Evolutionary conservation across 495 filamentous ascomycete genomes (phyloP), one percentile per base, ranked within the genome.

Genomic region (Aspergillus conjunctus): DNA sequence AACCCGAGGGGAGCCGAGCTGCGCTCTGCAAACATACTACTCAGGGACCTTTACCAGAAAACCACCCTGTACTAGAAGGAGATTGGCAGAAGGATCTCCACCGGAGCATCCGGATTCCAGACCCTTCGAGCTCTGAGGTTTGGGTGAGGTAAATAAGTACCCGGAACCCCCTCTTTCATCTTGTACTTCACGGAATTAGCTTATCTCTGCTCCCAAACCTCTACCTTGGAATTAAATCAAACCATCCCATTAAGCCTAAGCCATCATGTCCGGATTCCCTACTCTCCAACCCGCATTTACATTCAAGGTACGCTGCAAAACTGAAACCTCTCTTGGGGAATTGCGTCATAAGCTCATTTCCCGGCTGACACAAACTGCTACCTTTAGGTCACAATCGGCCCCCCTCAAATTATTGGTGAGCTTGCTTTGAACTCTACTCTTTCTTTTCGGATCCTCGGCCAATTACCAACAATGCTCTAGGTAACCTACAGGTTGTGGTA

Each of bases 121-220:
- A 43, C 17, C 10, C 12, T 43, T 43, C 0, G 39, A 14, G 26
- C 26, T 26, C 26, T 17, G 15, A n/a, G 44, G 43, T 21, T 34
- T 31, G 20, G 17, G 4, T 21, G 17, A 3, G 3, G 20, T 15
- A 18, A 20, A 18, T 49, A 17, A 33, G 32, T 18, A 49, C 43
- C 21, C n/a, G 17, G 30, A 20, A 11, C 43, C 30, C 7, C 26
- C 41, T 31, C 4, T n/a, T 48, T 95, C 77, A 95, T 87, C 59
- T 82, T 75, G 0, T 41, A 41, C 15, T 9, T 41, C 15, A 41
- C n/a, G n/a, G 3, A 3, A 41, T 41, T n/a, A 41, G 37, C 37
- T n/a, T 41, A 0, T 11, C 37, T 41, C 37, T n/a, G 15, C 15
- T 41, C 37, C 8, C 37, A n/a, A 41, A 4, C 15, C 11, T 37